A percentile compares a stretch with the other conserved stretches of the same genome.
Evolutionary conservation across 768 basidiomycete species (phyloP).

Genomic region (Leucocoprinus birnbaumii): DNA sequence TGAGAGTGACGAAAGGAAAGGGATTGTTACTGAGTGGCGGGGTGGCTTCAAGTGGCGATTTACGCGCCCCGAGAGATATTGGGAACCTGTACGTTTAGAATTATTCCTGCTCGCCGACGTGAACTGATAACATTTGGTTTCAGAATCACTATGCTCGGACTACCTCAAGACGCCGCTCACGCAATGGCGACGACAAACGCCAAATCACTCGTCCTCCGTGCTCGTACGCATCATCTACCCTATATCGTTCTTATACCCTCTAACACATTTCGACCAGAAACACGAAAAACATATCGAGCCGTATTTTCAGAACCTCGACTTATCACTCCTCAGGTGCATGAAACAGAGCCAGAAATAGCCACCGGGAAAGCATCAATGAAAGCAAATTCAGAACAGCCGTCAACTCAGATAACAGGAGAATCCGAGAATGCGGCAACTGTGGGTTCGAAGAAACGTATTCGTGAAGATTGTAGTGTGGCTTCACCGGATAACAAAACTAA

Average conservation of each 20-base stretch:
- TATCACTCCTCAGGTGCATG: slow-evolving; percentile 53
- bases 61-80: slow-evolving; percentile 71
- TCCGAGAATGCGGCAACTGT: not conserved
- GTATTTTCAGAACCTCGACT: slow-evolving; percentile 73
- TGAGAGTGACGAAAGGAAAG: slow-evolving; percentile 79
- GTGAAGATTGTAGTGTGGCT: not conserved
- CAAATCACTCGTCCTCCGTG: slow-evolving; percentile 67
- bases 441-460: not conserved
- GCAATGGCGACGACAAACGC: slow-evolving; percentile 56
- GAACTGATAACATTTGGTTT: not conserved
- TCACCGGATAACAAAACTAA: not conserved
- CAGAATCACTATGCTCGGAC: slow-evolving; percentile 65
- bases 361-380: not conserved
- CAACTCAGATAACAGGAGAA: too few species aligned
- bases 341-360: not conserved
- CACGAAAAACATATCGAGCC: slow-evolving; percentile 76
- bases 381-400: too few species aligned
- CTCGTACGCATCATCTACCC: slow-evolving; percentile 57
- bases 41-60: slow-evolving; percentile 53
- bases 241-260: not conserved
- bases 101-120: not conserved
- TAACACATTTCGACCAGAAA: slow-evolving; percentile 43
- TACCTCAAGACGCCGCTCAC: slow-evolving; percentile 68
- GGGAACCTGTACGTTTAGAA: slow-evolving; percentile 65
- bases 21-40: slow-evolving; percentile 73